These are phyloP conservation scores for Talaromyces sp. DNA, from an alignment of 2,329 filamentous ascomycete species.

Conservation along the genomic window DNA sequence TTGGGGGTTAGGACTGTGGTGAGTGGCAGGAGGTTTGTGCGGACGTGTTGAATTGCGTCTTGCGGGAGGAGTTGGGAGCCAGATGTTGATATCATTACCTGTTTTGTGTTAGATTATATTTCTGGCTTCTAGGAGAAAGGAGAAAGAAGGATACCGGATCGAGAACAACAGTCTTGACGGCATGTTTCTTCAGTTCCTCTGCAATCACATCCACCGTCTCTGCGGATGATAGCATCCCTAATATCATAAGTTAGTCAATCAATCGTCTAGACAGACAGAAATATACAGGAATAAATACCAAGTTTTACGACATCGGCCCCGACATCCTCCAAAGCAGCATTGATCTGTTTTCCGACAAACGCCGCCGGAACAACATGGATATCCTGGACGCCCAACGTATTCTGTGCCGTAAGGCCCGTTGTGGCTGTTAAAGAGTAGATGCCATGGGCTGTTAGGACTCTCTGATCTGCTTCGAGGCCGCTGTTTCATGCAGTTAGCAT, in stretches of 20 bases:
- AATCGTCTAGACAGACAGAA: background rate
- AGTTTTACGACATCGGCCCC: conserved; percentile 89
- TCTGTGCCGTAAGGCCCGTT: conserved; percentile 92
- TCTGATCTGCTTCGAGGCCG: conserved; percentile 92
- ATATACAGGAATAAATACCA: conserved; percentile 52
- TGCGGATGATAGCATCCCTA: conserved; percentile 78
- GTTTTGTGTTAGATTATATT: conserved; percentile 19
- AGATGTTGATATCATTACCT: conserved; percentile 77
- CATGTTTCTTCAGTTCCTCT: conserved; percentile 57
- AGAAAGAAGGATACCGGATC: conserved; percentile 64
- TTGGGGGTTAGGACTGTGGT: conserved; percentile 49
- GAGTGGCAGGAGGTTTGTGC: conserved; percentile 41
- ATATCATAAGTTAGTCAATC: background rate
- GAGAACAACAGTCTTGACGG: conserved; percentile 60
- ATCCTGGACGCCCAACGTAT: conserved; percentile 77
- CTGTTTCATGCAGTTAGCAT: conserved; percentile 46
- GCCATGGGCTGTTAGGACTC: conserved; percentile 85
- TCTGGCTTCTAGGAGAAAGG: background rate
- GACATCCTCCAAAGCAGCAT: conserved; percentile 78
- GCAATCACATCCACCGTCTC: conserved; percentile 68
- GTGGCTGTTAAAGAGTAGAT: conserved; percentile 97
- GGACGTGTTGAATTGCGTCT: conserved; percentile 41
- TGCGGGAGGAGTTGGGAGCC: conserved; percentile 47
- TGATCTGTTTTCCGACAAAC: conserved; percentile 82
- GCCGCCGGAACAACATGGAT: conserved; percentile 75